These are phyloP conservation scores for Pleurotus tuber-regium DNA, from an alignment of 768 basidiomycete species.

Conservation along the genomic window DNA sequence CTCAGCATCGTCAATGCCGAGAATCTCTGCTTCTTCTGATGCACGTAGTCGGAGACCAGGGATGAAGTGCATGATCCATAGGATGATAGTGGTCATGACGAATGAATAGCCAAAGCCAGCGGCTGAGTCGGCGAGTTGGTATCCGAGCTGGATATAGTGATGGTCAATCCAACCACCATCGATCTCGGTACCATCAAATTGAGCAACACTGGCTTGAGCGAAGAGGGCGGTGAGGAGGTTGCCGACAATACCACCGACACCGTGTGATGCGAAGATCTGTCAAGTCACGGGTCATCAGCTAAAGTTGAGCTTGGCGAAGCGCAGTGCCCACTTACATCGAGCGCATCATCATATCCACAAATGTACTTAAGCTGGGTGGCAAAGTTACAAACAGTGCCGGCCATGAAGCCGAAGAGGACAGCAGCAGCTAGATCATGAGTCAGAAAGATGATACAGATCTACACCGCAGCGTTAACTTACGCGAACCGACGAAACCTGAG, in stretches of 20 bases:
- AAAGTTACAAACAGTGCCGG: conserved; percentile 86
- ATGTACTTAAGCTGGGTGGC: conserved; percentile 94
- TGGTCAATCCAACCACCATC: conserved; percentile 88
- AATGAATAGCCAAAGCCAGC: conserved; percentile 71
- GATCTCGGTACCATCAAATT: conserved; percentile 72
- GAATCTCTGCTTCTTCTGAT: conserved; percentile 61
- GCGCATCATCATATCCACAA: conserved; percentile 71
- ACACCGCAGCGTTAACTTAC: too few species aligned
- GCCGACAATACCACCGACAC: conserved; percentile 74
- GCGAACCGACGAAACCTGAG: conserved; percentile 77
- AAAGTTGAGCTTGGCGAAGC: conserved; percentile 1
- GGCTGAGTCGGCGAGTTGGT: conserved; percentile 76
- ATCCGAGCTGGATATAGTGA: conserved; percentile 78
- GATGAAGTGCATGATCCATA: conserved; percentile 87
- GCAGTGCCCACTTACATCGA: conserved; percentile 58
- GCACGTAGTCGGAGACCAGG: conserved; percentile 76
- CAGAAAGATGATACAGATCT: too few species aligned
- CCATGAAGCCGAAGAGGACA: conserved; percentile 82
- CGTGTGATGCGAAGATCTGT: conserved; percentile 88
- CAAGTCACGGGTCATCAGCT: neutral
- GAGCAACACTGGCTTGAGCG: conserved; percentile 76
- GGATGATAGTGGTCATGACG: conserved; percentile 76
- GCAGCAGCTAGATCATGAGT: conserved; percentile 78
- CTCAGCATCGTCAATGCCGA: conserved; percentile 89
- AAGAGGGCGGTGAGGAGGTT: conserved; percentile 88